These are phyloP conservation scores for Kandelia obovata DNA, from an alignment of 345 rosid species.

Conservation along the genomic window DNA sequence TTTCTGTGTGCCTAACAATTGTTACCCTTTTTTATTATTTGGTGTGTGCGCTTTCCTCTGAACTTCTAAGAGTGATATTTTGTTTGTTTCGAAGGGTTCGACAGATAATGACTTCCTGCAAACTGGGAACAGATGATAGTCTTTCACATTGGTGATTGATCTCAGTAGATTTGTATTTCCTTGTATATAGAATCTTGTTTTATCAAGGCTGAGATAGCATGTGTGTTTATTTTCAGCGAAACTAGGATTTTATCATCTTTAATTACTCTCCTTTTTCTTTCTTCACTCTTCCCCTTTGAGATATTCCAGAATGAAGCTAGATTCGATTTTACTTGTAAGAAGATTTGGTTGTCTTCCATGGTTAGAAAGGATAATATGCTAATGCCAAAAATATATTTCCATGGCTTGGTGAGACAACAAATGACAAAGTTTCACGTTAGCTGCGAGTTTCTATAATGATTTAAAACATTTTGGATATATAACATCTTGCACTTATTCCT, in stretches of 20 bases:
- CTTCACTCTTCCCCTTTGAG: too few species aligned
- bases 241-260: background rate
- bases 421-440: too few species aligned
- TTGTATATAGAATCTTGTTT: constrained; percentile 32
- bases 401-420: too few species aligned
- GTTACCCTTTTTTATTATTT: background rate
- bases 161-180: constrained; percentile 21
- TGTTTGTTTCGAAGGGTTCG: constrained; percentile 9
- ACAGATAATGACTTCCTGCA: constrained; percentile 10
- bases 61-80: constrained; percentile 1
- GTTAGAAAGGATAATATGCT: too few species aligned
- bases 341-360: too few species aligned
- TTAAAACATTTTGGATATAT: too few species aligned
- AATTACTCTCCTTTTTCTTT: too few species aligned
- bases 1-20: constrained; percentile 26
- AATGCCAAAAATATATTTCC: too few species aligned
- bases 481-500: too few species aligned
- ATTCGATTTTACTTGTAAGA: too few species aligned
- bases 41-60: background rate
- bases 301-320: too few species aligned
- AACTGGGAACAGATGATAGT: constrained; percentile 3
- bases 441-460: too few species aligned
- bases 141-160: constrained; percentile 3
- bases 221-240: background rate
- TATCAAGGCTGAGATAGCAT: background rate